Conservation (phyloP, 331 rosid species). For the Quercus phellos region DNA sequence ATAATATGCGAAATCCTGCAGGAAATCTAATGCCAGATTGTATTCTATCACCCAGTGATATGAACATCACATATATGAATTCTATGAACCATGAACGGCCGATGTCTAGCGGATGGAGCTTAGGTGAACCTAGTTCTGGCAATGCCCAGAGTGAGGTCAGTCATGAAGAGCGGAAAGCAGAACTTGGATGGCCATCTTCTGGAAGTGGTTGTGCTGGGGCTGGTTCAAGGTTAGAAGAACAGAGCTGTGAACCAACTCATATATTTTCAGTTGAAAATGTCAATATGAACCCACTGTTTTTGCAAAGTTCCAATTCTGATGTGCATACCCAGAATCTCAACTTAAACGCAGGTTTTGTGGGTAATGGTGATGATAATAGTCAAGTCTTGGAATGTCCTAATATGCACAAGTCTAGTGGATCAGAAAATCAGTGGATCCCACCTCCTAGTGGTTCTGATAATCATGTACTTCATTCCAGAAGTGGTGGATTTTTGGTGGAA, state of each 20-base stretch:
- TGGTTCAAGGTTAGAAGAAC: conserved; percentile 53
- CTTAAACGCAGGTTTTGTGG: conserved; percentile 55
- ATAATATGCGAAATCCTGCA: conserved; percentile 43
- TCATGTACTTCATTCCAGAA: conserved; percentile 54
- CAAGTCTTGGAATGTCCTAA: conserved; percentile 44
- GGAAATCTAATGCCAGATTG: conserved; percentile 55
- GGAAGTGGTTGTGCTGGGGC: conserved; percentile 36
- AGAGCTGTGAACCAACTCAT: conserved; percentile 45
- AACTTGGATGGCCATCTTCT: conserved; percentile 65
- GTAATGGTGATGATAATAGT: conserved; percentile 33
- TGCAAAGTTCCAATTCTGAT: conserved; percentile 48
- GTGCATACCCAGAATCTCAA: conserved; percentile 50
- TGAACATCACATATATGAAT: conserved; percentile 52
- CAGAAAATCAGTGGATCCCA: conserved; percentile 42
- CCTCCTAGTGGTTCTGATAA: conserved; percentile 47
- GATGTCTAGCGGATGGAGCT: conserved; percentile 66
- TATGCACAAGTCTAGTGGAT: conserved; percentile 53
- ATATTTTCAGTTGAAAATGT: conserved; percentile 44
- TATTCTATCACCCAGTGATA: conserved; percentile 48
- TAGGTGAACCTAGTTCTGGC: conserved; percentile 85
- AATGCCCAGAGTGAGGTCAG: conserved; percentile 39
- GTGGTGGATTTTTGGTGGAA: conserved; percentile 40
- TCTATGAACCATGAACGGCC: conserved; percentile 57
- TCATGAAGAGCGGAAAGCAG: conserved; percentile 59
- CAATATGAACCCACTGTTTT: conserved; percentile 42